Evolutionary conservation across 441 rosid genomes (phyloP).

Genomic region (Gossypium lobatum): DNA sequence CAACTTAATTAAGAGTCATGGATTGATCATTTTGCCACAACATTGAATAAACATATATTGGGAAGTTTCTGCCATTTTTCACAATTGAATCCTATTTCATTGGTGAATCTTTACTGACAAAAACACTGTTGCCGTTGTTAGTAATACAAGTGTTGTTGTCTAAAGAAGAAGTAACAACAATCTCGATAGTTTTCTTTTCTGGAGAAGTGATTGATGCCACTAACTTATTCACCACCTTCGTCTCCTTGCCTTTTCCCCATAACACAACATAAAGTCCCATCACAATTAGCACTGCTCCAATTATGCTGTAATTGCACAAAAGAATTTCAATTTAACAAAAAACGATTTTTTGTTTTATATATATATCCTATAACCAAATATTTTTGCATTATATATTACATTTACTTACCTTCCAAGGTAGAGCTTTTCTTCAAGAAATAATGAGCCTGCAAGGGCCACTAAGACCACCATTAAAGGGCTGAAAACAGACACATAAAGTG

Average conservation of each 20-base stretch:
- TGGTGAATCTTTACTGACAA: neutral
- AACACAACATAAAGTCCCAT: conserved; percentile 20
- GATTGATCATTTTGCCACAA: neutral
- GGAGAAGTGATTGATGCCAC: neutral
- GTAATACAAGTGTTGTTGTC: neutral
- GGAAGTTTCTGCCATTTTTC: no score
- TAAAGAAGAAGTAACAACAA: neutral
- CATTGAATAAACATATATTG: neutral
- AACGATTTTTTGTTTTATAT: neutral
- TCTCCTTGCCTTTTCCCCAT: conserved; percentile 23
- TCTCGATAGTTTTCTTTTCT: neutral
- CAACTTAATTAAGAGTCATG: neutral
- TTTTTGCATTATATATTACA: no score
- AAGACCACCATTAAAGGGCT: conserved; percentile 25
- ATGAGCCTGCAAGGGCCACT: conserved; percentile 22
- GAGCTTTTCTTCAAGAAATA: conserved; percentile 25
- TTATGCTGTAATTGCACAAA: conserved; percentile 8
- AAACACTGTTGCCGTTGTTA: neutral
- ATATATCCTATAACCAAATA: neutral
- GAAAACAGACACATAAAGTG: conserved; percentile 26
- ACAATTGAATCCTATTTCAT: neutral
- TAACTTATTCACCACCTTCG: conserved; percentile 1
- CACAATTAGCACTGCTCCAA: conserved; percentile 24
- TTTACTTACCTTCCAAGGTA: conserved; percentile 27
- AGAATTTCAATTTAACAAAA: neutral